Percentiles rank a stretch among this genome's conserved stretches.
Conservation (phyloP, 805 yeast genomes). For the Lipomyces lipofer region DNA sequence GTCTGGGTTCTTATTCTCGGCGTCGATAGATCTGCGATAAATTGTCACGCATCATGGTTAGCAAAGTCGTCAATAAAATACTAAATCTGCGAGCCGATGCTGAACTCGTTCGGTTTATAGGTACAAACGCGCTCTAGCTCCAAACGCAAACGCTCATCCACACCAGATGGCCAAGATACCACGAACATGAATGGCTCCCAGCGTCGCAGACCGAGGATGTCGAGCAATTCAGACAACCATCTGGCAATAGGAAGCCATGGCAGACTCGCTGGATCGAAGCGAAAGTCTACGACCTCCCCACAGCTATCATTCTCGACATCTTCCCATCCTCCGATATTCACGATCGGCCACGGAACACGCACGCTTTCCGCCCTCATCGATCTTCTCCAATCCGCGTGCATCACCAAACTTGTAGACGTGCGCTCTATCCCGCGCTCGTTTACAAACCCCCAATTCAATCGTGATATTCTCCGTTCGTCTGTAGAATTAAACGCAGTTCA, state of each 20-base stretch:
- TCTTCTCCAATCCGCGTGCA: background rate
- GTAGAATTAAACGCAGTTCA: background rate
- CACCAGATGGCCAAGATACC: background rate
- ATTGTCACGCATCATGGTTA: too few species aligned
- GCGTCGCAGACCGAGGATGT: background rate
- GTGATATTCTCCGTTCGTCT: background rate
- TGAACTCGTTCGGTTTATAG: background rate
- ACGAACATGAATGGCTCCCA: background rate
- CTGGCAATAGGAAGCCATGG: background rate
- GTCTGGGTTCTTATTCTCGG: too few species aligned
- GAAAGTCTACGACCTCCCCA: background rate
- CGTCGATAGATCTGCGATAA: too few species aligned
- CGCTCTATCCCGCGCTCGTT: background rate
- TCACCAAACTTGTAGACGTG: background rate
- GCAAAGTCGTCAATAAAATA: background rate
- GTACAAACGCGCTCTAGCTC: background rate
- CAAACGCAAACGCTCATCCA: background rate
- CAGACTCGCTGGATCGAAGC: background rate
- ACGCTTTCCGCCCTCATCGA: background rate
- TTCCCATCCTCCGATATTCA: background rate
- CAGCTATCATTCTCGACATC: background rate
- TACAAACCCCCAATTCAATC: slow-evolving; percentile 2
- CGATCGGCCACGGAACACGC: slow-evolving; percentile 1
- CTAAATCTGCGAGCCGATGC: background rate
- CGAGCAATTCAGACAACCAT: background rate